These are phyloP conservation scores for Penicillium antarcticum DNA, from an alignment of 495 filamentous ascomycete genomes.

Conservation along the genomic window DNA sequence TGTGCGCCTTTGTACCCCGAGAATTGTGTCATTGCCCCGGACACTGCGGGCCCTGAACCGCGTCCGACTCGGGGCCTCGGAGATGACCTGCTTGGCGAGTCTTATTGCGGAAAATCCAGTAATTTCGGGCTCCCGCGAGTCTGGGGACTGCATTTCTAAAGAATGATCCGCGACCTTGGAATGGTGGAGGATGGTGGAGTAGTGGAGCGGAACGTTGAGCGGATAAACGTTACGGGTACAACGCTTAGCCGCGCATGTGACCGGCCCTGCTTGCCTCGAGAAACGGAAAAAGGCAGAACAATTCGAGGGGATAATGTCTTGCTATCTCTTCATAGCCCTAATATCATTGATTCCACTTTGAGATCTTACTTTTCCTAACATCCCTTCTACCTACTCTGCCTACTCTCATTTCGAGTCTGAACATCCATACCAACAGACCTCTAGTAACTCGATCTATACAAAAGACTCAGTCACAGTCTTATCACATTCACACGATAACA, in stretches of 20 bases:
- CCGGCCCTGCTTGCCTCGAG: neutral
- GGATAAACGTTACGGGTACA: conserved; percentile 9
- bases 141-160: neutral
- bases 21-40: neutral
- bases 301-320: conserved; percentile 21
- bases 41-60: neutral
- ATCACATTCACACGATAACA: conserved; percentile 4
- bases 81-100: neutral
- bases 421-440: neutral
- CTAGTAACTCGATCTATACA: neutral
- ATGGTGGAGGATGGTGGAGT: neutral
- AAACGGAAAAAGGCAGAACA: conserved; percentile 5
- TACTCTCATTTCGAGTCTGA: neutral
- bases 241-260: conserved; percentile 16
- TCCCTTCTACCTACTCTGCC: no score
- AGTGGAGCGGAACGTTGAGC: neutral
- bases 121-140: neutral
- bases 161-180: neutral
- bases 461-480: neutral
- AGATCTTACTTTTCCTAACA: neutral
- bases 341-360: neutral
- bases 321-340: neutral
- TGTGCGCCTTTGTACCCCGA: neutral
- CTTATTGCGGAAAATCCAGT: neutral
- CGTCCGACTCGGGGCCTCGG: neutral